Evolutionary conservation across 129 eudicot genomes (phyloP), one percentile per base, ranked within the genome.

Genomic region (Tagetes patula): DNA sequence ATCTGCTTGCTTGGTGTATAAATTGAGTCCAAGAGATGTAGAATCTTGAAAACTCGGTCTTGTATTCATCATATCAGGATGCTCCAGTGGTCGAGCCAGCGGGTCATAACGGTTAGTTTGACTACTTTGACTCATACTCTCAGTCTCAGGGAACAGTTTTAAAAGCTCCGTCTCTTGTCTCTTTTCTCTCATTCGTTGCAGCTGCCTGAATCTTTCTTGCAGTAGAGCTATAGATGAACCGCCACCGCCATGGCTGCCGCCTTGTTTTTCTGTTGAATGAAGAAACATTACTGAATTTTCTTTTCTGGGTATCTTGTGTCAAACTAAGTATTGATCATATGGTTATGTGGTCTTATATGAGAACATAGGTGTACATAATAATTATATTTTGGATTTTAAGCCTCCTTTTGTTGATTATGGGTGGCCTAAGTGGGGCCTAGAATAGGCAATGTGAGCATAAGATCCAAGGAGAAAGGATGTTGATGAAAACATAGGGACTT

Each of bases 191-290:
- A 80, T 74, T 66, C 69, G 82, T 47, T 87, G 79, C 60, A 87
- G 75, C 75, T 77, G 84, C 72, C 79, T 68, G 71, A 87, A 84
- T 67, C 92, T 77, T 82, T 87, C 92, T 75, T 87, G 89, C 66
- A 87, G 70, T 13, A 84, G 80, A 37, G 84, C 84, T 4, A 87
- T 82, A 53, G 92, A 87, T 2, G 89, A 80, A 39, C 33, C 48
- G 9, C 69, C 33, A 1, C 46, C 67, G 0, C 72, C 68, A 37
- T 67, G 76, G 27, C 33, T 1, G 32, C 31, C 61, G 9, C 77
- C 82, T 79, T 72, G 73, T 38, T 69, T 79, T 72, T 76, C 82
- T 32, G 67, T 79, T 14, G 68, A 72, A 53, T 40, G 81, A 79
- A 65, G 84, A 71, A 63, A 65, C 34, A 60, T 58, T 70, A 60